Conservation (phyloP, 495 filamentous ascomycete species). For the Aspergillus homomorphus region DNA sequence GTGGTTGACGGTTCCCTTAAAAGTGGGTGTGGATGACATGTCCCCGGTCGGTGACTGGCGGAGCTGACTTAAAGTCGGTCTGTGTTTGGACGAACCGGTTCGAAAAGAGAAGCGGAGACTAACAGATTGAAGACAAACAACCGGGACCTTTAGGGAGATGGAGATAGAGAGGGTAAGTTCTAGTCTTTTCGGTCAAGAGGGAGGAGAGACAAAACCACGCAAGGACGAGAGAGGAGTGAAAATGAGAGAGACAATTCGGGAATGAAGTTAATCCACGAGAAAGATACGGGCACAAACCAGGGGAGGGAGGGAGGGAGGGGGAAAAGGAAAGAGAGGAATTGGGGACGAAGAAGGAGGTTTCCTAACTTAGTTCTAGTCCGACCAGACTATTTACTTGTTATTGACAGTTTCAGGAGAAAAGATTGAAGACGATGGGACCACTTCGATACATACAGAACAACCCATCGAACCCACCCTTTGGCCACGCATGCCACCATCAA, state of each 20-base stretch:
- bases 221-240: slow-evolving; percentile 13
- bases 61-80: slow-evolving; percentile 10
- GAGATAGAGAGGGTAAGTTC: slow-evolving; percentile 4
- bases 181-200: background rate
- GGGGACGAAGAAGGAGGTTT: background rate
- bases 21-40: slow-evolving; percentile 60
- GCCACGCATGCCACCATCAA: too few relatives aligned
- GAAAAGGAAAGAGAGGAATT: background rate
- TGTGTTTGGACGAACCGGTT: slow-evolving; percentile 6
- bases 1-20: slow-evolving; percentile 43
- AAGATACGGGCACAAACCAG: slow-evolving; percentile 15
- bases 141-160: slow-evolving; percentile 5
- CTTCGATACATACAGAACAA: background rate
- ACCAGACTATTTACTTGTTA: slow-evolving; percentile 23
- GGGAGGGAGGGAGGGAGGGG: slow-evolving; percentile 6
- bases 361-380: slow-evolving; percentile 15
- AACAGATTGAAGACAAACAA: slow-evolving; percentile 15
- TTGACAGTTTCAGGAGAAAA: slow-evolving; percentile 6
- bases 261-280: slow-evolving; percentile 18
- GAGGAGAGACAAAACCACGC: background rate
- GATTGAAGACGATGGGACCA: background rate
- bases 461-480: too few relatives aligned
- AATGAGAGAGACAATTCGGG: background rate
- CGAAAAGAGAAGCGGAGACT: slow-evolving; percentile 18
- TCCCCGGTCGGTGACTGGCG: slow-evolving; percentile 17